A percentile compares a stretch with the other conserved stretches of the same genome.
Evolutionary conservation across 495 filamentous ascomycete genomes (phyloP).

Genomic region (Diplogelasinospora grovesii): DNA sequence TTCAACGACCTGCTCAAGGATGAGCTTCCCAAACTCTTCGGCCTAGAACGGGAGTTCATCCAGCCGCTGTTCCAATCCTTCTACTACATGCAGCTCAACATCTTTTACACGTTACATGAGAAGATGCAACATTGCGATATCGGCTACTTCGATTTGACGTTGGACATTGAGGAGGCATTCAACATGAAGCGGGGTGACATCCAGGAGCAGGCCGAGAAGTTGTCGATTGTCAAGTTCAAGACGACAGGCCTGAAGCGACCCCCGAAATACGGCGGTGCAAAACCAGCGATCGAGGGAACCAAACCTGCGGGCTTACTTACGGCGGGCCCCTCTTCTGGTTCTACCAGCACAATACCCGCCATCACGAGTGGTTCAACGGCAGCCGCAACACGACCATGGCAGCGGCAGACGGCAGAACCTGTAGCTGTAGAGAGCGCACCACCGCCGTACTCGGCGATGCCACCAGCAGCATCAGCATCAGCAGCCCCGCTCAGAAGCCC

Average conservation of each 20-base stretch:
- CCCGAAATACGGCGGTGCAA: constrained; percentile 42
- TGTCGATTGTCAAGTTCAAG: constrained; percentile 83
- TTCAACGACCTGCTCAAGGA: constrained; percentile 96
- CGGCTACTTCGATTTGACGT: constrained; percentile 88
- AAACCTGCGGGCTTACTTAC: constrained; percentile 36
- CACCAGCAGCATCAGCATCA: constrained; percentile 4
- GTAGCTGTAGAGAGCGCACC: constrained; percentile 29
- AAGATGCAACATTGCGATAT: constrained; percentile 96
- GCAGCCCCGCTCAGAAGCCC: constrained; percentile 18
- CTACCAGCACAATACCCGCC: constrained; percentile 10
- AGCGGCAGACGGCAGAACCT: constrained; percentile 15
- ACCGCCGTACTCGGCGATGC: constrained; percentile 51
- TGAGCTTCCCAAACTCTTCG: constrained; percentile 88
- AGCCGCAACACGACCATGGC: constrained; percentile 13
- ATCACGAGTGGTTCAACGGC: constrained; percentile 5
- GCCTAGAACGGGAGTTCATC: constrained; percentile 94
- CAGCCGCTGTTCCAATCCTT: constrained; percentile 96
- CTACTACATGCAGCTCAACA: constrained; percentile 99
- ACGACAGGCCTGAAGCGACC: constrained; percentile 59
- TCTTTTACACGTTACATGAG: constrained; percentile 98
- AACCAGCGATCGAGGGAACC: constrained; percentile 35
- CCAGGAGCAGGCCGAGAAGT: constrained; percentile 70
- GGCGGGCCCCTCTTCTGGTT: constrained; percentile 26
- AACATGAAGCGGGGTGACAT: constrained; percentile 80
- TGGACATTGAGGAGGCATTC: constrained; percentile 87